phyloP scores from a whole-genome alignment of 1,139 yeast species.

The Yamadazyma epiphylla region DNA sequence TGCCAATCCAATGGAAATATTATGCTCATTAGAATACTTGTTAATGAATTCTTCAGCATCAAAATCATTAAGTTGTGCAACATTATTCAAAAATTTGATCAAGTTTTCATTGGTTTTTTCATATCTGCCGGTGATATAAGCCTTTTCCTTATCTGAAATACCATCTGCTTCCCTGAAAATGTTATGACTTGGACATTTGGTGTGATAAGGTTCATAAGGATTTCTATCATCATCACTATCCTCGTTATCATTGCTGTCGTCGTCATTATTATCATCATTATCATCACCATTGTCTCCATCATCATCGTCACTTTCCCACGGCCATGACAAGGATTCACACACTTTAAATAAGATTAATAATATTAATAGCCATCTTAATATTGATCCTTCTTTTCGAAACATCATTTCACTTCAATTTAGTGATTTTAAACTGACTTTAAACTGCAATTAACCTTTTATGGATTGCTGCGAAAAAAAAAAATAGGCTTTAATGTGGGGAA shows the following conservation, averaged over 20 bases:
- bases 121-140: slow-evolving; percentile 25
- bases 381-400: too few species aligned
- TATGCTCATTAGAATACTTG: slow-evolving; percentile 20
- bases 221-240: slow-evolving; percentile 10
- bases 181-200: slow-evolving; percentile 22
- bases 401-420: too few species aligned
- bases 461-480: too few species aligned
- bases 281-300: slow-evolving; percentile 5
- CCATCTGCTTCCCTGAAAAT: slow-evolving; percentile 26
- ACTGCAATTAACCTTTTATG: too few species aligned
- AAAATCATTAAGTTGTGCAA: slow-evolving; percentile 31
- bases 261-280: slow-evolving; percentile 4
- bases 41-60: slow-evolving; percentile 28
- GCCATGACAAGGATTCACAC: slow-evolving; percentile 14
- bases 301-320: slow-evolving; percentile 13
- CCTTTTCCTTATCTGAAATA: slow-evolving; percentile 23
- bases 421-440: too few species aligned
- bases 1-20: slow-evolving; percentile 39
- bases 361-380: too few species aligned
- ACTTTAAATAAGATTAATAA: too few species aligned
- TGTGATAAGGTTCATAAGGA: slow-evolving; percentile 24
- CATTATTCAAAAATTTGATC: slow-evolving; percentile 24
- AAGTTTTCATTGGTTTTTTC: slow-evolving; percentile 28
- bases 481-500: too few species aligned
- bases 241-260: slow-evolving; percentile 3